A percentile compares a stretch with the other conserved stretches of the same genome.
Conservation (phyloP, 129 eudicot species). For the Escallonia rubra region DNA sequence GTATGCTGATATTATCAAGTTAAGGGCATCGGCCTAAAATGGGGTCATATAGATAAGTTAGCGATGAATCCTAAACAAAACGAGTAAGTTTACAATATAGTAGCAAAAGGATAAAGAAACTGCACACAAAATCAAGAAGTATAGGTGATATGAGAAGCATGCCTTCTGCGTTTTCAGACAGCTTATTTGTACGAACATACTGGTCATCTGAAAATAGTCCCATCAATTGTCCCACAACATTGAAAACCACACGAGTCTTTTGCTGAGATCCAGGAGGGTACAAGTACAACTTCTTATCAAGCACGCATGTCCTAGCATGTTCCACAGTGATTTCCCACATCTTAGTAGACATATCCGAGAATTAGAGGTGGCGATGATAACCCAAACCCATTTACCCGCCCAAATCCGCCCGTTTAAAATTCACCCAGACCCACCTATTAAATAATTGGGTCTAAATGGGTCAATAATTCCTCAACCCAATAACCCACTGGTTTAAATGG, state of each 20-base stretch:
- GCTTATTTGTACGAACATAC: conserved; percentile 39
- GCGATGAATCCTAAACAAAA: not conserved
- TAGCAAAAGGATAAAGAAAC: not conserved
- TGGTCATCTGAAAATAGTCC: conserved; percentile 62
- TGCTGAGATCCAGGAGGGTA: conserved; percentile 46
- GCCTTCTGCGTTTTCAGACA: conserved; percentile 68
- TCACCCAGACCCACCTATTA: no score
- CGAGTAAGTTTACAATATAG: not conserved
- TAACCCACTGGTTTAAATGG: no score
- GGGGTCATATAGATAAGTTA: not conserved
- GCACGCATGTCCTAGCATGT: conserved; percentile 75
- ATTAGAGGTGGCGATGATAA: no score
- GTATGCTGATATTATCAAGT: conserved; percentile 50
- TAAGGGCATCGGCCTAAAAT: conserved; percentile 58
- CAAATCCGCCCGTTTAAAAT: no score
- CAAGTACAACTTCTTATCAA: conserved; percentile 58
- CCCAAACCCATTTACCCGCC: no score
- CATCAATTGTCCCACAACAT: conserved; percentile 68
- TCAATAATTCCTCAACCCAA: no score
- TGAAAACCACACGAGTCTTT: conserved; percentile 66
- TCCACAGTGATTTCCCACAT: conserved; percentile 87
- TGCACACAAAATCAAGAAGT: not conserved
- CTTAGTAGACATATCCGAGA: conserved; percentile 88
- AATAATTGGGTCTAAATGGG: no score
- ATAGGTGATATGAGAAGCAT: conserved; percentile 2